Percentiles rank a stretch among this genome's conserved stretches.
Evolutionary conservation across 73 alveolate species (phyloP).

Genomic region (Effrenium voratum): DNA sequence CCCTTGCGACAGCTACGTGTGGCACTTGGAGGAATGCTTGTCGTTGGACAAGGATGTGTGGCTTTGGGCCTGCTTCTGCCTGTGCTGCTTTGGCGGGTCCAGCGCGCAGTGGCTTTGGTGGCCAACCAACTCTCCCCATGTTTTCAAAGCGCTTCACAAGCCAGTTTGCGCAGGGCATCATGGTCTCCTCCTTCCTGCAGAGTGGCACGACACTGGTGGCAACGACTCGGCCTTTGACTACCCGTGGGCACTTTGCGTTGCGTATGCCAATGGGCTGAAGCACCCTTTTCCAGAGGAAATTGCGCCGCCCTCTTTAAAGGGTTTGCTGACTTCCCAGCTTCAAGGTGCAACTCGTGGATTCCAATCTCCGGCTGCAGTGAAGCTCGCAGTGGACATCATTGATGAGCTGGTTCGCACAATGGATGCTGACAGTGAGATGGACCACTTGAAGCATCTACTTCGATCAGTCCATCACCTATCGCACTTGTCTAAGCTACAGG

Average conservation of each 20-base stretch:
- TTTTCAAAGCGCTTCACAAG: not conserved
- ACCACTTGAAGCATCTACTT: not conserved
- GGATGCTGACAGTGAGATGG: not conserved
- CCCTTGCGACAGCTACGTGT: not conserved
- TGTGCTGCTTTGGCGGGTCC: not conserved
- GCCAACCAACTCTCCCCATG: not conserved
- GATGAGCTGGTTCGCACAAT: not conserved
- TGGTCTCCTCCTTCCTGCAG: not conserved
- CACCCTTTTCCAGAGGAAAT: too few species aligned
- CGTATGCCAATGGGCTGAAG: not conserved
- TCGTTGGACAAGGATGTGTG: not conserved
- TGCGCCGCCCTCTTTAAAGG: not conserved
- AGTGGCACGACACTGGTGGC: not conserved
- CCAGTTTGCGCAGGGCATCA: slow-evolving; percentile 16
- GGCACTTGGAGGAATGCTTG: not conserved
- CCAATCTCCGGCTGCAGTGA: too few species aligned
- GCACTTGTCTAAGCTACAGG: not conserved
- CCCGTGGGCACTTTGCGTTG: not conserved
- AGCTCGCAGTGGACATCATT: too few species aligned
- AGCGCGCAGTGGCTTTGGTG: not conserved
- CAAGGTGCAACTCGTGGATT: not conserved
- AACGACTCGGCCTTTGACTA: not conserved
- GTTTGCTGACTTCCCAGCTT: too few species aligned
- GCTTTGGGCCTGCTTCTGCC: not conserved
- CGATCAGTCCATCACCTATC: not conserved